Evolutionary conservation across 805 yeast genomes (phyloP).

Genomic region (Saturnispora galanensis): DNA sequence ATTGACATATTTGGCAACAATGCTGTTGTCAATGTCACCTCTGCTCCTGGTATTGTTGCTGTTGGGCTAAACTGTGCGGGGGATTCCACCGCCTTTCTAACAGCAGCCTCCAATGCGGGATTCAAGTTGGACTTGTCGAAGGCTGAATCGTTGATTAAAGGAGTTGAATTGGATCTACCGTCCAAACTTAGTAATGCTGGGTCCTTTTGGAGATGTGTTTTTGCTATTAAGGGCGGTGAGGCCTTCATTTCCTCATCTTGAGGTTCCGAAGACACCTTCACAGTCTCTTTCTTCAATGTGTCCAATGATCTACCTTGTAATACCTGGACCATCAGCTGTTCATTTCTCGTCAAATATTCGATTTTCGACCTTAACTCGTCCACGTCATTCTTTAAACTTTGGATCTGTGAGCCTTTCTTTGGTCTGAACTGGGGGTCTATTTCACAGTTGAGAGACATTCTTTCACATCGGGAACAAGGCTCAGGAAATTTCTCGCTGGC

Average conservation of each 20-base stretch:
- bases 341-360: slow-evolving; percentile 56
- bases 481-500: slow-evolving; percentile 76
- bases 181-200: slow-evolving; percentile 30
- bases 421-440: slow-evolving; percentile 90
- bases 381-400: slow-evolving; percentile 72
- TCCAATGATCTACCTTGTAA: slow-evolving; percentile 28
- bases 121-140: slow-evolving; percentile 33
- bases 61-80: slow-evolving; percentile 15
- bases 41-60: slow-evolving; percentile 13
- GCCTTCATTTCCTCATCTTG: too few species aligned
- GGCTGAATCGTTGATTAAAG: slow-evolving; percentile 34
- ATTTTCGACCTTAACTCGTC: slow-evolving; percentile 69
- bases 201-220: slow-evolving; percentile 36
- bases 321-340: slow-evolving; percentile 57
- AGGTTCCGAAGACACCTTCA: too few species aligned
- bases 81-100: slow-evolving; percentile 28
- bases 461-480: slow-evolving; percentile 75
- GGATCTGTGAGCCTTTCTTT: slow-evolving; percentile 84
- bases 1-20: slow-evolving; percentile 25
- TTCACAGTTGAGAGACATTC: slow-evolving; percentile 72
- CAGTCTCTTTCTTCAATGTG: too few species aligned
- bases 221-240: slow-evolving; percentile 22
- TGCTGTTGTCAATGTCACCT: slow-evolving; percentile 6
- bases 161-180: slow-evolving; percentile 24
- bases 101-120: slow-evolving; percentile 34